Base-by-base conservation (phyloP, 2,329 filamentous ascomycete species). In the Diaporthe ampelina region DNA sequence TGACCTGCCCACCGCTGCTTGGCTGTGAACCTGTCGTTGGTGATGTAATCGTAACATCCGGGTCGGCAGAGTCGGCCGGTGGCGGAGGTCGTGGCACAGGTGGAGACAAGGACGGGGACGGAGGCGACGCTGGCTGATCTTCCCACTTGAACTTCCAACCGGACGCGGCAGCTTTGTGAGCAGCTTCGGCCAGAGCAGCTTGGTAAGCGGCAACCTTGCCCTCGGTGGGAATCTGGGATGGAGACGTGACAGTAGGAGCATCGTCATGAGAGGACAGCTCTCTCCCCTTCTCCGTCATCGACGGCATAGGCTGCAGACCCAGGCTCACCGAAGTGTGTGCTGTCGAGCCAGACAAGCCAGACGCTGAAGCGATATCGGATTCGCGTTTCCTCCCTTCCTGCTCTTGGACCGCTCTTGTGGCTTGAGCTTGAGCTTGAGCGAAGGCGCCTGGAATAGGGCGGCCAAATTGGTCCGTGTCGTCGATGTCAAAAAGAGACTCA, bases 171-270 rank as follows among this genome's bases (percentile, higher is more conserved):
- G 95, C 95, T 80, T 93, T 89, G 76, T 93, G 92, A 13, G 95
- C 93, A 9, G 95, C 96, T 61, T 94, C 92, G 1, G 94, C 95
- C 6, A 98, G 87, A 1, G 95, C 95, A 70, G 93, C 93, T 80
- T 98, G 95, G 79, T 98, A 96, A 0, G 91, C 93, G 56, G 91
- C 91, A 73, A 86, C 83, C 37, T 79, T 81, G 69, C 78, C 79
- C 78, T 78, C 78, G 73, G 79, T 82, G 56, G 79, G 77, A 77
- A 74, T 69, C 29, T 77, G 70, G 13, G 77, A 70, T 17, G 76
- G 73, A 19, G 76, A 37, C 32, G 58, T 26, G n/a, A 73, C 1
- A 2, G 50, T n/a, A 45, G 70, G 32, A n/a, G 58, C 72, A 13
- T 76, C 77, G 61, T 79, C 71, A 10, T 73, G 68, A 1, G 65